Evolutionary conservation across 805 yeast genomes (phyloP), one percentile per base, ranked within the genome.

Genomic region (Saturnispora mendoncae): DNA sequence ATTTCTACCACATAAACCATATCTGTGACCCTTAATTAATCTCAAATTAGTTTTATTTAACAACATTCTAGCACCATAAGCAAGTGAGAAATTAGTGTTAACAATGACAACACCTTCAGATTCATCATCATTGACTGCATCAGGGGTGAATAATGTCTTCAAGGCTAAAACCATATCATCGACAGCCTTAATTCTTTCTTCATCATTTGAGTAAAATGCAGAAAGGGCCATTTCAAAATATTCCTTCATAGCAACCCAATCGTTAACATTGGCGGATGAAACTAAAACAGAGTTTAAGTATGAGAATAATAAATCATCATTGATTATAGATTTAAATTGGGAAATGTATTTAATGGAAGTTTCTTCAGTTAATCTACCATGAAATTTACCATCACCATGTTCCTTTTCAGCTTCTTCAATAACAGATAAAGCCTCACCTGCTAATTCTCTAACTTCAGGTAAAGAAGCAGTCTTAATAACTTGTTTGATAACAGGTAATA

Each of bases 21-120:
- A 90, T 65, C 98, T 77, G 66, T 85, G 97, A 55, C 97, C 97
- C 67, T 88, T 86, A 53, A 84, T 69, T 48, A 90, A 72, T 58
- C 95, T 76, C 60, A 90, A 68, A 46, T 74, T 84, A 36, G 98
- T 87, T 68, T 92, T 92, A 72, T 88, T 90, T 53, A 90, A 70
- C 53, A 92, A 74, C 97, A 90, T 90, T 66, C 97, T 79, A 21
- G 96, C 84, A 65, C 98, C 98, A 60, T 92, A 92, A 29, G 98
- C 98, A 51, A 90, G 69, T 0, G 97, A 92, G 64, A 90, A 90
- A 57, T 84, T 92, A 27, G 97, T 81, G 61, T 92, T 87, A 49
- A 88, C 97, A 56, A 92, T 82, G 58, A 83, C 94, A 47, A 87
- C 66, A 45, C 94, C 97, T 34, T 86, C 96, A 30, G 79, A 84